These are phyloP conservation scores for Nicotiana undulata DNA, from an alignment of 257 asterid genomes.

Conservation along the genomic window DNA sequence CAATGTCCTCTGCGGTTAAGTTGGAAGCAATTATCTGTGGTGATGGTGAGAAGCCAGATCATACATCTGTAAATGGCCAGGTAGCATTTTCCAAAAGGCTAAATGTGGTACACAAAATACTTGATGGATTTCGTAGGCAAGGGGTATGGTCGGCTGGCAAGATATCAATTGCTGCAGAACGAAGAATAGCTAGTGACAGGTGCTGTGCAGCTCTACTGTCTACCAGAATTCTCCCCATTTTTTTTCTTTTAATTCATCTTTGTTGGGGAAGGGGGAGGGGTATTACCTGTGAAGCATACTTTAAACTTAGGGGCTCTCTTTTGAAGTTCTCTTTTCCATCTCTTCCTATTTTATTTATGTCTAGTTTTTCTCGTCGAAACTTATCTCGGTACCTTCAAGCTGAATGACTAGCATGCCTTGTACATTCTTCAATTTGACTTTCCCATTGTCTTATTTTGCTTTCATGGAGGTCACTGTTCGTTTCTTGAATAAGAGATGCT, in stretches of 20 bases:
- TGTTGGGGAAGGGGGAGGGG: neutral
- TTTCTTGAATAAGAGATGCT: neutral
- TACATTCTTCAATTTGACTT: neutral
- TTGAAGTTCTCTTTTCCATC: neutral
- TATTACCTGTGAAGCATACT: neutral
- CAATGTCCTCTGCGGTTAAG: slow-evolving; percentile 28
- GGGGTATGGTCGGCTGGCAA: slow-evolving; percentile 22
- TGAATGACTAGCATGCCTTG: neutral
- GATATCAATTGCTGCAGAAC: slow-evolving; percentile 11
- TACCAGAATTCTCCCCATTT: neutral
- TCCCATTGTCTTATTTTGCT: neutral
- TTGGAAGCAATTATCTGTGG: slow-evolving; percentile 15
- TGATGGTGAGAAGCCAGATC: slow-evolving; percentile 13
- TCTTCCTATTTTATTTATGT: neutral
- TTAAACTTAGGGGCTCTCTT: neutral
- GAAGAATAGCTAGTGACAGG: slow-evolving; percentile 29
- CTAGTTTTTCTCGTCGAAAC: neutral
- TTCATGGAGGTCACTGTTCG: neutral
- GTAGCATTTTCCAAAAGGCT: slow-evolving; percentile 14
- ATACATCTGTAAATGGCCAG: slow-evolving; percentile 10
- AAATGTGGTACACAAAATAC: slow-evolving; percentile 12
- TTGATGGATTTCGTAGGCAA: slow-evolving; percentile 20
- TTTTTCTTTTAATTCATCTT: neutral
- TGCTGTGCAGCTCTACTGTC: neutral
- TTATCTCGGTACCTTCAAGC: neutral